These are phyloP conservation scores for Incumbomyces lentus DNA, from an alignment of 2,329 filamentous ascomycete species.

Conservation along the genomic window DNA sequence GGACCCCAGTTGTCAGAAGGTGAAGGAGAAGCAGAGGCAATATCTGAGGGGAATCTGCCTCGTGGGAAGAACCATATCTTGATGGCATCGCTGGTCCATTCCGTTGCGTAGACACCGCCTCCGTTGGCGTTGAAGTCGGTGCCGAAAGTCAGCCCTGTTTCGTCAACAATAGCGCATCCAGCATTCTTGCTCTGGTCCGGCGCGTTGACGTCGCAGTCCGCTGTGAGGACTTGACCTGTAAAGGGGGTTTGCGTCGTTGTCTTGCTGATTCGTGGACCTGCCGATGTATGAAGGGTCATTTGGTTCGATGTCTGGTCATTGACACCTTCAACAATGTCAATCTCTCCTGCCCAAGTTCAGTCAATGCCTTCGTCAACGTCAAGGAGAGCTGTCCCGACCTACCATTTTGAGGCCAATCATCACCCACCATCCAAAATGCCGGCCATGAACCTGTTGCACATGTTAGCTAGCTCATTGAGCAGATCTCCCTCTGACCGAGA, in stretches of 20 bases:
- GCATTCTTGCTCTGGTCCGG: conserved; percentile 28
- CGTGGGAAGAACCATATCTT: conserved; percentile 55
- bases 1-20: conserved; percentile 34
- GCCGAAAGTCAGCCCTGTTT: conserved; percentile 34
- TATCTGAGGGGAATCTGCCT: conserved; percentile 35
- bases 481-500: not conserved
- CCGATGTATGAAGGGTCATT: conserved; percentile 41
- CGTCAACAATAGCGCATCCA: conserved; percentile 31
- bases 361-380: conserved; percentile 28
- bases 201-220: conserved; percentile 41
- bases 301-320: conserved; percentile 34
- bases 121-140: conserved; percentile 41
- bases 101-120: conserved; percentile 59
- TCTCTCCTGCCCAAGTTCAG: conserved; percentile 35
- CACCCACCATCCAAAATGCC: conserved; percentile 32
- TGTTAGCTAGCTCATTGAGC: not conserved
- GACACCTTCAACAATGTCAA: conserved; percentile 45
- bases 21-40: conserved; percentile 32
- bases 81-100: conserved; percentile 67
- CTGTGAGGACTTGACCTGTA: conserved; percentile 39
- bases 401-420: conserved; percentile 7
- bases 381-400: not conserved
- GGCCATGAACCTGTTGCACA: conserved; percentile 31
- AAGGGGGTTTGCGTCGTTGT: conserved; percentile 31
- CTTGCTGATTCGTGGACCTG: conserved; percentile 23